Evolutionary conservation across 345 rosid species (phyloP), one percentile per base, ranked within the genome.

Genomic region (Bruguiera sexangula): DNA sequence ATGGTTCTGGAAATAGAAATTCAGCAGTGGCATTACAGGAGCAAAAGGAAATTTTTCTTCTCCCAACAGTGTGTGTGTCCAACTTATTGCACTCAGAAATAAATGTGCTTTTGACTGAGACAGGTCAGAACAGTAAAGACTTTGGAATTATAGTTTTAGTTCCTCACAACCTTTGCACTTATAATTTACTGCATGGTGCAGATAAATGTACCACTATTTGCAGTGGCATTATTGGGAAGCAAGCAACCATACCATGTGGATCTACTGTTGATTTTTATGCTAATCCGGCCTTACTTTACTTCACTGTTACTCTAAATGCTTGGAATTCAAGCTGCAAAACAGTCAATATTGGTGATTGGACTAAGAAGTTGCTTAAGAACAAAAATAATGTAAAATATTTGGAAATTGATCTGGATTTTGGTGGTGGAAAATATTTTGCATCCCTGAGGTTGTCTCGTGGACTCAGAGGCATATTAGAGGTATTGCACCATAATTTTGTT

Each of bases 11-110:
- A 77, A 80, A 61, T 76, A 80, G 60, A 79, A 82, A 74, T 69
- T 58, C 85, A 69, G 70, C 82, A 52, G 78, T 83, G 68, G 84
- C 94, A 71, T 75, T 93, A 80, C 90, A 77, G 74, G 90, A 86
- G 84, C 97, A 91, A 75, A 89, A 81, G 81, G 97, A 93, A 80
- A 85, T 93, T 69, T 89, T 88, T 81, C 85, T 93, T 75, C 90
- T 91, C 34, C 98, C 98, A 43, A 93, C 98, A 13, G 89, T 93
- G 60, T 82, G 78, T 54, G 93, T 93, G 72, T 84, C 89, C 73
- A 93, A 91, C 74, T 84, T 87, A 31, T 69, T 93, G 79, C 82
- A 84, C 78, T 79, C 80, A 48, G 96, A 93, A 76, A 83, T 90
- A 81, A 79, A 79, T 73, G 85, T 93, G 53, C 76, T 79, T 75